Percentiles rank a stretch among this genome's conserved stretches.
Conservation (phyloP, 139 green algal genomes). For the Pleodorina starrii region DNA sequence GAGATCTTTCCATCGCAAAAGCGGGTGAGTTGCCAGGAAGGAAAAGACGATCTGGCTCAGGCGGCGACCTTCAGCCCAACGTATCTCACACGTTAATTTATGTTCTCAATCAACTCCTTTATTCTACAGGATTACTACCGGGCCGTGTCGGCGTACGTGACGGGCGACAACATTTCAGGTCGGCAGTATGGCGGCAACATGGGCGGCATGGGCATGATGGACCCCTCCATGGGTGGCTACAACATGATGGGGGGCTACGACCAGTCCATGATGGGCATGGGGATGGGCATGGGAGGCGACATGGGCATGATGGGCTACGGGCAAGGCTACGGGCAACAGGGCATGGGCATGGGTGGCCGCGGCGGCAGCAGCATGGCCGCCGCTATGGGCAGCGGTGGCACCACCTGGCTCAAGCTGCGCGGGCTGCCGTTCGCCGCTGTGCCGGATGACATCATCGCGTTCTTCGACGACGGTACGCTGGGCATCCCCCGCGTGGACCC, state of each 20-base stretch:
- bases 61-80: too few species aligned
- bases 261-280: slow-evolving; percentile 78
- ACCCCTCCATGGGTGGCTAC: slow-evolving; percentile 39
- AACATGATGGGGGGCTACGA: slow-evolving; percentile 63
- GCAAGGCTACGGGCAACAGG: slow-evolving; percentile 45
- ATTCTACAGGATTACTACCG: slow-evolving; percentile 80
- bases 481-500: slow-evolving; percentile 57
- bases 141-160: slow-evolving; percentile 67
- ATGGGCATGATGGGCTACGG: slow-evolving; percentile 42
- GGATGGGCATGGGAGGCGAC: slow-evolving; percentile 62
- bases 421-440: slow-evolving; percentile 88
- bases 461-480: slow-evolving; percentile 82
- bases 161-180: slow-evolving; percentile 52
- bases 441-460: slow-evolving; percentile 83
- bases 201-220: slow-evolving; percentile 50
- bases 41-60: too few species aligned
- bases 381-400: slow-evolving; percentile 23
- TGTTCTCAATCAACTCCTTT: not conserved
- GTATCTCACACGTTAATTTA: too few species aligned
- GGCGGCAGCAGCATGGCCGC: not conserved
- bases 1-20: slow-evolving; percentile 87
- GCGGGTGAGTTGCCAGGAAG: slow-evolving; percentile 66
- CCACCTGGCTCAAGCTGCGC: slow-evolving; percentile 85
- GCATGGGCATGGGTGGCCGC: slow-evolving; percentile 25
- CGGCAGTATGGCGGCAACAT: slow-evolving; percentile 27